phyloP scores from a whole-genome alignment of 257 asterid genomes.

The Gynochthodes officinalis region DNA sequence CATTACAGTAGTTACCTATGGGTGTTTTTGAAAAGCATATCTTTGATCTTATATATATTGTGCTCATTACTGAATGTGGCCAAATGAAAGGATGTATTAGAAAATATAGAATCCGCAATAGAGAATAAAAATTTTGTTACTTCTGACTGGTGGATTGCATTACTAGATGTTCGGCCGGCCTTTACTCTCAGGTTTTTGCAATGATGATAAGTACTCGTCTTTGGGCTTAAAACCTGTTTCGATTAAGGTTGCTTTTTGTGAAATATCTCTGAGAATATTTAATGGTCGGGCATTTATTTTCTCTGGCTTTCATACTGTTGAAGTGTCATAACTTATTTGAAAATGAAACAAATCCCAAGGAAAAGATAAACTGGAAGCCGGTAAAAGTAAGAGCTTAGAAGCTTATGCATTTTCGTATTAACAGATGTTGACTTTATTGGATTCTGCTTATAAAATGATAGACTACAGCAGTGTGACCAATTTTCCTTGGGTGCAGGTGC shows the following conservation, averaged over 20 bases:
- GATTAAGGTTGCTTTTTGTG: too few species aligned
- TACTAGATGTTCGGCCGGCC: constrained; percentile 1
- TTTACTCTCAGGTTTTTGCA: not conserved
- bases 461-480: not conserved
- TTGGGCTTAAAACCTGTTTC: not conserved
- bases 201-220: not conserved
- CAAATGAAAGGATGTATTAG: not conserved
- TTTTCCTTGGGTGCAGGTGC: constrained; percentile 56
- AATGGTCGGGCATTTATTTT: not conserved
- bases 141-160: not conserved
- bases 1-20: not conserved
- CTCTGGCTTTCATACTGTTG: not conserved
- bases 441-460: not conserved
- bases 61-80: not conserved
- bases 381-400: not conserved
- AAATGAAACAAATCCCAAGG: not conserved
- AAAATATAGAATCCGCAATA: not conserved
- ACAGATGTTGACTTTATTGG: not conserved
- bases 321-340: not conserved
- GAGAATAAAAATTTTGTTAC: not conserved
- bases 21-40: not conserved
- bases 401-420: not conserved
- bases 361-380: not conserved
- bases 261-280: not conserved
- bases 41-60: not conserved